Base-by-base conservation (phyloP, 345 rosid genomes). In the Dimocarpus longan region DNA sequence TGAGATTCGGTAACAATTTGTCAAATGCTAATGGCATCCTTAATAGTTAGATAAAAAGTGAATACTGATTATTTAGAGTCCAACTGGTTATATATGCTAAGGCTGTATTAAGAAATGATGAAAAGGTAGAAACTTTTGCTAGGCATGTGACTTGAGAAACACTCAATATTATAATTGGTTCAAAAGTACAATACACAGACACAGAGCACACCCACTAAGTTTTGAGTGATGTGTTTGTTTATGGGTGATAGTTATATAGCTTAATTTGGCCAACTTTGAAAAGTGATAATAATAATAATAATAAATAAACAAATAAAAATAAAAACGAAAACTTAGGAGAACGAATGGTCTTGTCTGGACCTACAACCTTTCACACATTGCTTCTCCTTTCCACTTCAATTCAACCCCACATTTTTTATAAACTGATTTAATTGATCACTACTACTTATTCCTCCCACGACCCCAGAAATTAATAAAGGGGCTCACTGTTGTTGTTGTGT, bases 141-240 rank as follows among this genome's bases (percentile, higher is more conserved):
- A 59, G 72, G 64, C 76, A 78, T 83, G 81, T 80, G 85, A 54
- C 85, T 83, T 83, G 9, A 15, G 60, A 42, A 28, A 60, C 26
- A 85, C 81, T 80, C 82, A 65, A 79, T 54, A 52, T 68, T 62
- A 28, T 75, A 79, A 71, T 69, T 72, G 72, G 78, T 81, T 79
- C 39, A 24, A 75, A 85, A 85, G 88, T 21, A 11, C 12, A 46
- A 46, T 3, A 46, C 8, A 46, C 52, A 7, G 8, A 46, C 8
- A 46, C 52, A 46, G 68, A 56, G 48, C 22, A 78, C 69, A 83
- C 73, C 83, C 83, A 79, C 80, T 78, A 44, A 79, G 79, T 63
- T 2, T 22, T 12, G 67, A n/a, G 52, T 46, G 52, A 46, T 46
- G 22, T 71, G 68, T 77, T 80, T 70, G 44, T 78, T 77, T 75